Evolutionary conservation across 1,139 yeast genomes (phyloP), one percentile per base, ranked within the genome.

Genomic region (Schizosaccharomyces versatilis): DNA sequence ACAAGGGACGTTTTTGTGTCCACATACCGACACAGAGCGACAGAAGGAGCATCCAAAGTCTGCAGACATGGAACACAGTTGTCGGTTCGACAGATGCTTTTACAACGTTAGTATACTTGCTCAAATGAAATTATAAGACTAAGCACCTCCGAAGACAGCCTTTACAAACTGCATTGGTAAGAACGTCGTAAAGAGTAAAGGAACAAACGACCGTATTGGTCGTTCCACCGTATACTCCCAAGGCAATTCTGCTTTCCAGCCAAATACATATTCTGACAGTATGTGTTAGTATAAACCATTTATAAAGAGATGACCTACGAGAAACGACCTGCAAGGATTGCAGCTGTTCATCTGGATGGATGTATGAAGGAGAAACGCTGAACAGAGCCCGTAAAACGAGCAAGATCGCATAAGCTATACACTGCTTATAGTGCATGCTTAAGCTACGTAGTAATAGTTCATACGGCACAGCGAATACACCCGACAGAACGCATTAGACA

Each of bases 311-410:
- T 32, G 44, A 57, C 64, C 63, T 66, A 60, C 69, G 67, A 5
- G 81, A 73, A 17, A 90, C 64, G 0, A 84, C 80, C 64, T 86
- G 94, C 40, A 93, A 74, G 24, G 81, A 78, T 66, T 93, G 99
- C 65, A 85, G 84, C 66, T 88, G 95, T 68, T 93, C 99, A 70
- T 93, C 99, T 0, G 98, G 98, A 62, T 93, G 99, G 53, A 93
- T 80, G 65, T 93, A 93, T 0, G 96, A 84, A 48, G 82, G 75
- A 53, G 82, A 78, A 1, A 83, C 65, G 0, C 84, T 79, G 53
- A 85, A 70, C 38, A 76, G 68, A 44, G 82, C 68, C 55, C 86
- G 67, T 24, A 77, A 51, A 38, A 59, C 47, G 38, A 61, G 44
- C 40, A 61, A 55, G 8, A 24, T 17, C 24, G 54, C 53, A 49